Conservation (phyloP, 352 stramenopile genomes). For the Aphanomyces astaci region DNA sequence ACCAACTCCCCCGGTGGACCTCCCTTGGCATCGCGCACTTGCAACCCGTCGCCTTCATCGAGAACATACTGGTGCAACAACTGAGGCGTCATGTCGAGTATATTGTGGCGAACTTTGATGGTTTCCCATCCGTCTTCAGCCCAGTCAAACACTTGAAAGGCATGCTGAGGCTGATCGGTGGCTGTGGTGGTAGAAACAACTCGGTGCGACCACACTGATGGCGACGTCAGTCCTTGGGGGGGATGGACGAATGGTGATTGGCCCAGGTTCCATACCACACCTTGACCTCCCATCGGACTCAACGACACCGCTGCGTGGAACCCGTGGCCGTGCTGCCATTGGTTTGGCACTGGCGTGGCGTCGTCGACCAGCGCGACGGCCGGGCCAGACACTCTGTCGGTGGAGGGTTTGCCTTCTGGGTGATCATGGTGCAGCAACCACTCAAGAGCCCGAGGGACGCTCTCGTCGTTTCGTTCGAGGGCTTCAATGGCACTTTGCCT, state of each 20-base stretch:
- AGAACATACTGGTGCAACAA: slow-evolving; percentile 55
- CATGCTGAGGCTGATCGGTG: slow-evolving; percentile 25
- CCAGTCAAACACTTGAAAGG: slow-evolving; percentile 55
- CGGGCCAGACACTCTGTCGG: neutral
- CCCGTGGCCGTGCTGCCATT: neutral
- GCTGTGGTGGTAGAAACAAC: no score
- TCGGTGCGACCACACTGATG: neutral
- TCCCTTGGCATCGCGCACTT: slow-evolving; percentile 34
- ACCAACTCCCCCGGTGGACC: neutral
- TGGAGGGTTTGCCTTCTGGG: neutral
- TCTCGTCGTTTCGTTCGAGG: slow-evolving; percentile 27
- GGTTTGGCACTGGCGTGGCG: neutral
- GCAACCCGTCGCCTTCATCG: slow-evolving; percentile 42
- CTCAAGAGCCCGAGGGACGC: slow-evolving; percentile 30
- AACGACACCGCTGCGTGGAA: slow-evolving; percentile 28
- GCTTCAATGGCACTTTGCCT: slow-evolving; percentile 34
- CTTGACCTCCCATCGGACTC: slow-evolving; percentile 48
- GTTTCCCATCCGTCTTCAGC: slow-evolving; percentile 40
- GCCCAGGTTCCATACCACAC: slow-evolving; percentile 67
- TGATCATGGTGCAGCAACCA: slow-evolving; percentile 39
- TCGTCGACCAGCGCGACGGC: neutral
- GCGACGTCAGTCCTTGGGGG: neutral
- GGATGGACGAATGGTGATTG: slow-evolving; percentile 34
- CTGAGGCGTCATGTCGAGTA: slow-evolving; percentile 44
- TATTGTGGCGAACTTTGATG: slow-evolving; percentile 45